Conservation (phyloP, 129 eudicot genomes). For the Lonicera japonica region DNA sequence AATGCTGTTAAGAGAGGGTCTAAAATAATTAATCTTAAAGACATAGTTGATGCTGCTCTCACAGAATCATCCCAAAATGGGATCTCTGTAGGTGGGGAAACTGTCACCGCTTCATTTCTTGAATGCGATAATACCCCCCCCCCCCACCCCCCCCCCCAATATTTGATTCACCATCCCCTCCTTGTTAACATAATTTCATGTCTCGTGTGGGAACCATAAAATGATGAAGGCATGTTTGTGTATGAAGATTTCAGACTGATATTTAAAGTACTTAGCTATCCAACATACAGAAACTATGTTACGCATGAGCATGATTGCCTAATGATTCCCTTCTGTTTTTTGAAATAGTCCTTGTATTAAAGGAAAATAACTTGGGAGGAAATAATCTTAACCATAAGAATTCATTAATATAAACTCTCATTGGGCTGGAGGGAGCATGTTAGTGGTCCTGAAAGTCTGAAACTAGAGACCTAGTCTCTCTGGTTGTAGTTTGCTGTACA, state of each 20-base stretch:
- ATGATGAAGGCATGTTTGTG: neutral
- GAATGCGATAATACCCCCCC: neutral
- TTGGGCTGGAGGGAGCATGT: neutral
- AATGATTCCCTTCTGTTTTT: too few relatives aligned
- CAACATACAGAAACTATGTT: too few relatives aligned
- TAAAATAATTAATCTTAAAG: conserved; percentile 67
- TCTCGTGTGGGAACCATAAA: neutral
- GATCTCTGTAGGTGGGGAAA: conserved; percentile 44
- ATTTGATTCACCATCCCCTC: neutral
- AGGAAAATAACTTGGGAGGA: too few relatives aligned
- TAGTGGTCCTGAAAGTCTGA: neutral
- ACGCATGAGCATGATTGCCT: too few relatives aligned
- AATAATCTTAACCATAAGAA: too few relatives aligned
- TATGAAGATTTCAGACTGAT: neutral
- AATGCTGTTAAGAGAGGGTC: conserved; percentile 86
- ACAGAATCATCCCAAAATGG: conserved; percentile 55
- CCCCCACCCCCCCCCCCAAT: neutral
- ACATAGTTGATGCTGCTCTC: conserved; percentile 81
- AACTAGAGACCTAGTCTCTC: neutral
- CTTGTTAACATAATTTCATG: neutral
- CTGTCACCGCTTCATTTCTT: neutral
- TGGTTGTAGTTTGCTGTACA: neutral
- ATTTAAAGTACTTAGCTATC: too few relatives aligned
- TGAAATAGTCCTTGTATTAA: too few relatives aligned
- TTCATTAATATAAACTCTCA: too few relatives aligned